These are phyloP conservation scores for Aspergillus unguis DNA, from an alignment of 2,329 filamentous ascomycete species.

Conservation along the genomic window DNA sequence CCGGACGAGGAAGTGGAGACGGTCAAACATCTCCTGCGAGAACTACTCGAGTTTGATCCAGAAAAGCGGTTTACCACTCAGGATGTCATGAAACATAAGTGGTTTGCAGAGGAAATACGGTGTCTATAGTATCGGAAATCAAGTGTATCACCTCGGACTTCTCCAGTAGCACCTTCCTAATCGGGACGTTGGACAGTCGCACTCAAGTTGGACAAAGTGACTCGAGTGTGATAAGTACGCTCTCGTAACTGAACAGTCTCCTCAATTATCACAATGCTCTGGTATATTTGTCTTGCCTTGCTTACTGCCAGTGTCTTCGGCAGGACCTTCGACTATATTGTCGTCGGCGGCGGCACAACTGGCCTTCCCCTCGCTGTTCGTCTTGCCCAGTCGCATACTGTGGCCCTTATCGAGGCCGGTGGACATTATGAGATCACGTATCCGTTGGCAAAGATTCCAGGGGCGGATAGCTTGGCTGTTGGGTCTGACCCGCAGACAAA, in stretches of 20 bases:
- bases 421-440: conserved; percentile 25
- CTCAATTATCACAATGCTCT: too few species aligned
- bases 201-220: too few species aligned
- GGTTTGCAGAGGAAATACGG: neutral
- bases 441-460: conserved; percentile 17
- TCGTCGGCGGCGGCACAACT: conserved; percentile 27
- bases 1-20: neutral
- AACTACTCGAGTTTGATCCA: neutral
- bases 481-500: conserved; percentile 23
- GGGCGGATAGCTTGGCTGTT: conserved; percentile 17
- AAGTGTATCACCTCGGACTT: too few species aligned
- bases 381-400: conserved; percentile 23
- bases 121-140: neutral
- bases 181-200: too few species aligned
- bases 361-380: conserved; percentile 25
- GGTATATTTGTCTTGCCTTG: too few species aligned
- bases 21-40: neutral
- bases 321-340: conserved; percentile 24
- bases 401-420: conserved; percentile 31
- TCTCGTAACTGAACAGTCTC: too few species aligned
- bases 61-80: neutral
- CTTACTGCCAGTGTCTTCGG: too few species aligned
- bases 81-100: neutral
- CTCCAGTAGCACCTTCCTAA: too few species aligned
- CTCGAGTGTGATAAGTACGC: too few species aligned